phyloP scores from a whole-genome alignment of 805 yeast genomes.

The Cyberlindnera amylophila region DNA sequence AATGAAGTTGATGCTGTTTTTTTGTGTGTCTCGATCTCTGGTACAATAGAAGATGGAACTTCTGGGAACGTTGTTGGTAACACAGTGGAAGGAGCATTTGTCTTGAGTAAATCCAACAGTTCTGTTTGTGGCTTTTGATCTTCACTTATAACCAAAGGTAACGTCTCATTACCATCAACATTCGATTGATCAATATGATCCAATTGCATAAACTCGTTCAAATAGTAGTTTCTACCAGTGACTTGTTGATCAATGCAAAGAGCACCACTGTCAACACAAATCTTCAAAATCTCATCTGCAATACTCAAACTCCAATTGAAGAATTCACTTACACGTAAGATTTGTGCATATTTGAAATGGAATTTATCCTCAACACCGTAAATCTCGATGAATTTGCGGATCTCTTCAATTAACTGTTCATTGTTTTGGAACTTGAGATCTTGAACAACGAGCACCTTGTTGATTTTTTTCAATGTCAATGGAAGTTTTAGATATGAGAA shows the following conservation, averaged over 20 bases:
- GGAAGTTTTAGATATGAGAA: slow-evolving; percentile 61
- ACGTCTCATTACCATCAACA: too few relatives aligned
- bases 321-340: slow-evolving; percentile 26
- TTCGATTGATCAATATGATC: too few relatives aligned
- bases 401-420: slow-evolving; percentile 27
- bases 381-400: slow-evolving; percentile 25
- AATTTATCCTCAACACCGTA: slow-evolving; percentile 30
- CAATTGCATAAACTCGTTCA: slow-evolving; percentile 35
- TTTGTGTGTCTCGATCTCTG: not conserved
- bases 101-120: slow-evolving; percentile 1
- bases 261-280: slow-evolving; percentile 52
- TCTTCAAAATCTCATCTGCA: slow-evolving; percentile 58
- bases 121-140: not conserved
- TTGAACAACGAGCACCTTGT: slow-evolving; percentile 36
- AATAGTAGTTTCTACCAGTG: slow-evolving; percentile 61
- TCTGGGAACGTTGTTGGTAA: slow-evolving; percentile 5
- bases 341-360: slow-evolving; percentile 22
- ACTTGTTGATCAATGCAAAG: slow-evolving; percentile 66
- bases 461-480: slow-evolving; percentile 38
- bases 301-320: slow-evolving; percentile 67
- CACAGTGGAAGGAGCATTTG: slow-evolving; percentile 1
- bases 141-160: too few relatives aligned
- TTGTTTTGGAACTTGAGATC: slow-evolving; percentile 37
- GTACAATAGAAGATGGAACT: slow-evolving; percentile 4
- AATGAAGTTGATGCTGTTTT: not conserved